Conservation (phyloP, 768 basidiomycete species). For the Suillus decipiens region DNA sequence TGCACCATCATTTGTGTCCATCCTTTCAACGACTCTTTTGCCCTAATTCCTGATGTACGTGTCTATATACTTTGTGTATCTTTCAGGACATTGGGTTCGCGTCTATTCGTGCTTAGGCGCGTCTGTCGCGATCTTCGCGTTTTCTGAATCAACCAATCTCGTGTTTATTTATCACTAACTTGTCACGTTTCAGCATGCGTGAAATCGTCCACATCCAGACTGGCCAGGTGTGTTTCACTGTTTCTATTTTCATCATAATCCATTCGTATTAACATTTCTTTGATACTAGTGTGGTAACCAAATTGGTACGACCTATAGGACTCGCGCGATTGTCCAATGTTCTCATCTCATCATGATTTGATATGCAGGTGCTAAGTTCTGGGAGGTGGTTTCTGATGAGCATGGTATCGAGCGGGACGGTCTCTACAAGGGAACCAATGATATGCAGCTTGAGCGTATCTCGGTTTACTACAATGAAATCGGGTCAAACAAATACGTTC, state of each 20-base stretch:
- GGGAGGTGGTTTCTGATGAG: slow-evolving; percentile 98
- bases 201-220: slow-evolving; percentile 99
- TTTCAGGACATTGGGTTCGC: slow-evolving; percentile 2
- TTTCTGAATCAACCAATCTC: slow-evolving; percentile 22
- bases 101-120: slow-evolving; percentile 27
- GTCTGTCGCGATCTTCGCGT: slow-evolving; percentile 26
- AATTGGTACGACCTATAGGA: slow-evolving; percentile 66
- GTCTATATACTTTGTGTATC: slow-evolving; percentile 14
- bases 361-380: slow-evolving; percentile 83
- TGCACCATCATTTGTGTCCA: slow-evolving; percentile 36
- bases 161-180: slow-evolving; percentile 26
- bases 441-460: slow-evolving; percentile 96
- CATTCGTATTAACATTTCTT: slow-evolving; percentile 31
- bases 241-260: slow-evolving; percentile 11
- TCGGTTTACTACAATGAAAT: slow-evolving; percentile 98
- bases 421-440: slow-evolving; percentile 89
- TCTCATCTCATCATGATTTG: slow-evolving; percentile 20
- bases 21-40: slow-evolving; percentile 31
- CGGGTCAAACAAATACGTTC: slow-evolving; percentile 95
- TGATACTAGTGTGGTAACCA: slow-evolving; percentile 91
- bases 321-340: slow-evolving; percentile 22
- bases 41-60: slow-evolving; percentile 33
- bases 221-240: slow-evolving; percentile 72
- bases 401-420: slow-evolving; percentile 95
- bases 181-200: slow-evolving; percentile 71